Evolutionary conservation across 495 filamentous ascomycete species (phyloP), one percentile per base, ranked within the genome.

Genomic region (Cladorrhinum samala): DNA sequence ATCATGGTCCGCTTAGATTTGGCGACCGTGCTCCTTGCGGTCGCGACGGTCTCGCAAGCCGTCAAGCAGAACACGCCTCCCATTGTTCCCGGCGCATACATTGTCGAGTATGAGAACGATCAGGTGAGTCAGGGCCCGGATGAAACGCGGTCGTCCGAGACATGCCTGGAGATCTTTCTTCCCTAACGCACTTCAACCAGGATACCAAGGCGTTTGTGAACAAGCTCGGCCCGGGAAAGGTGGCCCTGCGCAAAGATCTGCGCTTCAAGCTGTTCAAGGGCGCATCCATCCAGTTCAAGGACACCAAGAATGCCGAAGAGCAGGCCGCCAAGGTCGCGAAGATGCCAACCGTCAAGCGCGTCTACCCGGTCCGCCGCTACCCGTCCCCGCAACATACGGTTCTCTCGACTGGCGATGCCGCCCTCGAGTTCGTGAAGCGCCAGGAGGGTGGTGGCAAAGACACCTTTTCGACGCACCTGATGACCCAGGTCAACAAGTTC

Each of bases 401-500:
- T 14, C 64, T 75, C 49, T 76, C 68, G 58, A 71, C 69, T 2
- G 72, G 71, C 39, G 56, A 56, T 41, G 64, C 49, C 39, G 66
- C 44, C 39, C 60, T 60, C 8, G 57, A 63, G n/a, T 37, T 67
- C 33, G 52, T 67, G 8, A 68, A 67, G 63, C 54, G 64, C 50
- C 45, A 71, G 55, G 57, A 62, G 50, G 52, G 55, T 24, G 52
- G 55, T 24, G 60, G 53, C 54, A 62, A 70, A 16, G 70, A 75
- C 55, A 65, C 61, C 17, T 78, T 72, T 57, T 56, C 60, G 9
- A 61, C 75, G 0, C 75, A 78, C 27, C 47, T 73, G 37, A 75
- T 75, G 72, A 76, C 73, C 24, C 72, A 77, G 57, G 72, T 78
- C 36, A 70, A 76, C 62, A 70, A 70, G 67, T 68, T 78, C 49